Evolutionary conservation across 306 rosid species (phyloP).

Genomic region (Delonix regia): DNA sequence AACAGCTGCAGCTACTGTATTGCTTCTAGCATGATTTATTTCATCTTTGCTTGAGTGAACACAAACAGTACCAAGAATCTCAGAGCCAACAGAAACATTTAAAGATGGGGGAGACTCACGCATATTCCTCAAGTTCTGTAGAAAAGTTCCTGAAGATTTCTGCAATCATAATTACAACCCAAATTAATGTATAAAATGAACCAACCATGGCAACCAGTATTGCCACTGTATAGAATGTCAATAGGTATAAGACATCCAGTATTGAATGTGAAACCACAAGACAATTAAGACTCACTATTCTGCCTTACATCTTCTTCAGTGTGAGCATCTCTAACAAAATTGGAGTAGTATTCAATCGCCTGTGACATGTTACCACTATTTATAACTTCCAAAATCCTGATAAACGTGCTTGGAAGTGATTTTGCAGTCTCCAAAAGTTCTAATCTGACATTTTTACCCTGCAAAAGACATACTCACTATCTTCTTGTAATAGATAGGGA

Average conservation of each 20-base stretch:
- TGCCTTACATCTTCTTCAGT: conserved; percentile 76
- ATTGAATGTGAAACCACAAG: conserved; percentile 24
- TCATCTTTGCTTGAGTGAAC: conserved; percentile 53
- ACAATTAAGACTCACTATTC: conserved; percentile 20
- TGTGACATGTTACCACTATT: conserved; percentile 63
- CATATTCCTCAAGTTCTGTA: conserved; percentile 62
- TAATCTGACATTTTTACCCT: conserved; percentile 80
- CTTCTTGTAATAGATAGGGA: conserved; percentile 15
- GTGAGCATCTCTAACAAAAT: conserved; percentile 87
- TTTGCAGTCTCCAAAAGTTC: conserved; percentile 91
- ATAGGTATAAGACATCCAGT: conserved; percentile 11
- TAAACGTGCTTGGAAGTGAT: conserved; percentile 81
- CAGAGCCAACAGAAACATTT: conserved; percentile 70
- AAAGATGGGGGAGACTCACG: conserved; percentile 73
- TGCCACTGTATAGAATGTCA: conserved; percentile 11
- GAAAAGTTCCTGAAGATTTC: conserved; percentile 50
- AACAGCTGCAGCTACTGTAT: conserved; percentile 46
- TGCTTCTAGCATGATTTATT: conserved; percentile 35
- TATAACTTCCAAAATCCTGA: conserved; percentile 69
- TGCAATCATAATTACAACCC: conserved; percentile 45
- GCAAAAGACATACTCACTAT: conserved; percentile 34
- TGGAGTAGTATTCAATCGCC: conserved; percentile 83
- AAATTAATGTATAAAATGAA: conserved; percentile 33
- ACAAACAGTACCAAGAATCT: conserved; percentile 51
- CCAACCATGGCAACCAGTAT: conserved; percentile 25